Base-by-base conservation (phyloP, 257 asterid genomes). In the Coffea canephora region DNA sequence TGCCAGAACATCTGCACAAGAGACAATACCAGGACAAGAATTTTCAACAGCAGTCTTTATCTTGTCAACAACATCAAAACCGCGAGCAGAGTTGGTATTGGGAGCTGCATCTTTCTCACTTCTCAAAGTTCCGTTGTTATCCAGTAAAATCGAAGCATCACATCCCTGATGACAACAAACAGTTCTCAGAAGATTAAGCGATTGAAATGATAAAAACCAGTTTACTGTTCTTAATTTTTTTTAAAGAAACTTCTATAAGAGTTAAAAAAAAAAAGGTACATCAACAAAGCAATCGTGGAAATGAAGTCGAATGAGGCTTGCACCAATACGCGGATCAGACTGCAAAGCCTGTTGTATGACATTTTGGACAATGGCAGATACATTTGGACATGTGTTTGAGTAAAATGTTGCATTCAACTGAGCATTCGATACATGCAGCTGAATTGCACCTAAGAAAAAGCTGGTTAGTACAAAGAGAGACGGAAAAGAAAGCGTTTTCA, bases 1-100 rank as follows among this genome's bases (percentile, higher is more conserved):
- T 34, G 94, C 91, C 23, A 91, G 79, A 52, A 89, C 87, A 77
- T 91, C 97, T 1, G 97, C 97, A 77, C 97, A 90, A 0, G 97
- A 91, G 21, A 91, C 94, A 46, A 87, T 88, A 71, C 91, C 91
- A 1, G 91, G 94, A 23, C 94, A 91, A 23, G 85, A 78, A 57
- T 48, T 81, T 79, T 91, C 94, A 12, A 91, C 79, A 9, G 87
- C 91, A 57, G 78, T 50, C 88, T 91, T 91, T 21, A 89, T 90
- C 54, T 84, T 86, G 84, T 91, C 97, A 55, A 91, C 89, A 9
- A 90, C 88, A 54, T 85, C 73, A 27, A 90, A 89, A 1, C 97
- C 97, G 9, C 94, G 82, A 1, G 86, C 66, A 15, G 92, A 87
- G 64, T 89, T 87, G 0, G 84, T 69, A 72, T 91, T 91, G 6